Conservation (phyloP, 129 eudicot genomes). For the Centaurea solstitialis region DNA sequence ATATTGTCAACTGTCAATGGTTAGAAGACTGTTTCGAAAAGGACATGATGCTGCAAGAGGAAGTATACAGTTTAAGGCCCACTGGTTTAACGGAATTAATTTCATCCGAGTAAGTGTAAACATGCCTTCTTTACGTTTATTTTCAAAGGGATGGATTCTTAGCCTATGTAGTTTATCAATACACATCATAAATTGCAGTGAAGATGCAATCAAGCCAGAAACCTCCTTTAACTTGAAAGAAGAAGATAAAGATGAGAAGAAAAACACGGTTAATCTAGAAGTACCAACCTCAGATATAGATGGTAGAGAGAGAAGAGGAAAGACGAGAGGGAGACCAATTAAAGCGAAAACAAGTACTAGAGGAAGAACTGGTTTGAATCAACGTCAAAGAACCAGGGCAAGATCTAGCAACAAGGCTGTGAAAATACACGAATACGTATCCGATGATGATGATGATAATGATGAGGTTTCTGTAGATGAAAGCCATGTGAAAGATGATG, state of each 20-base stretch:
- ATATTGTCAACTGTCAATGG: constrained; percentile 74
- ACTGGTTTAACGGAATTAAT: constrained; percentile 37
- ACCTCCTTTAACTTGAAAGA: constrained; percentile 18
- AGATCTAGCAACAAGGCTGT: constrained; percentile 59
- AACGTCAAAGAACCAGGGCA: constrained; percentile 57
- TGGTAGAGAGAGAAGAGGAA: constrained; percentile 12
- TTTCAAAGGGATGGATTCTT: not conserved
- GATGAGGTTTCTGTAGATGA: constrained; percentile 36
- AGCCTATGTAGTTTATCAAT: not conserved
- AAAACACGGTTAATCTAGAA: constrained; percentile 21
- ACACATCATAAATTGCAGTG: constrained; percentile 25
- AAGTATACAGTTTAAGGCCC: constrained; percentile 58
- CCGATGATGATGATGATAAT: constrained; percentile 40
- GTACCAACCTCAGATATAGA: constrained; percentile 21
- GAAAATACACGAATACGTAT: constrained; percentile 52
- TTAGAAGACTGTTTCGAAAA: constrained; percentile 66
- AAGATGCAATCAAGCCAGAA: constrained; percentile 24
- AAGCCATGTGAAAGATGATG: constrained; percentile 10
- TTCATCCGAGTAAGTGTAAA: constrained; percentile 43
- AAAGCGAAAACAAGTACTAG: constrained; percentile 30
- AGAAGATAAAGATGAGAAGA: constrained; percentile 30
- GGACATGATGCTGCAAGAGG: constrained; percentile 60
- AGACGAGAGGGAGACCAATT: constrained; percentile 57
- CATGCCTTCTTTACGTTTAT: not conserved
- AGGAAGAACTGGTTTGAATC: constrained; percentile 38